Percentiles rank a stretch among this genome's conserved stretches.
phyloP scores from a whole-genome alignment of 176 grass and related monocot species.

The Triticum urartu region DNA sequence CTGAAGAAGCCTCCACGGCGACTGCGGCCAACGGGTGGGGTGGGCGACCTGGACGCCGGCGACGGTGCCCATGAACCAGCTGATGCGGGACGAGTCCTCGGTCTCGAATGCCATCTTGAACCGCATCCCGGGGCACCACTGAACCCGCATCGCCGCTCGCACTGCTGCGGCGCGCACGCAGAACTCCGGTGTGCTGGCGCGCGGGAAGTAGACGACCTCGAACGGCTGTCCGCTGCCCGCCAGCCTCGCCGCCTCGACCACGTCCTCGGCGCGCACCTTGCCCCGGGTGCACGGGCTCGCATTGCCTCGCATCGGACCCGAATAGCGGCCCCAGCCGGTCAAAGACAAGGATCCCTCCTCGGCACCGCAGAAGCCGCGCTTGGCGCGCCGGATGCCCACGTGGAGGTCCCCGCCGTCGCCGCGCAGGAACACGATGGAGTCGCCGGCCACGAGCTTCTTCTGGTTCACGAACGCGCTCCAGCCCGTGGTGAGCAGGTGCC shows the following conservation, averaged over 20 bases:
- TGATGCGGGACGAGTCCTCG: slow-evolving; percentile 90
- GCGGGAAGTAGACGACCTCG: slow-evolving; percentile 83
- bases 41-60: slow-evolving; percentile 74
- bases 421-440: slow-evolving; percentile 87
- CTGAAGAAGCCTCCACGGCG: slow-evolving; percentile 92
- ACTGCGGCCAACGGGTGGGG: slow-evolving; percentile 73
- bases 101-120: slow-evolving; percentile 99
- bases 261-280: slow-evolving; percentile 51
- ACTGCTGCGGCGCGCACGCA: slow-evolving; percentile 59
- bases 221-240: slow-evolving; percentile 50
- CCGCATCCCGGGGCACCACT: slow-evolving; percentile 85
- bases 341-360: slow-evolving; percentile 29
- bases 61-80: slow-evolving; percentile 96
- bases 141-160: slow-evolving; percentile 53
- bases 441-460: slow-evolving; percentile 89
- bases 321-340: slow-evolving; percentile 42
- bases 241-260: slow-evolving; percentile 59
- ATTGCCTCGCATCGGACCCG: slow-evolving; percentile 36
- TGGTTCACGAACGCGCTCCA: slow-evolving; percentile 97
- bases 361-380: slow-evolving; percentile 39
- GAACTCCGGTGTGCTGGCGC: slow-evolving; percentile 86
- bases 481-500: slow-evolving; percentile 87
- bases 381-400: slow-evolving; percentile 81
- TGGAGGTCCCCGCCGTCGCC: slow-evolving; percentile 71
- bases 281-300: slow-evolving; percentile 36